These are phyloP conservation scores for Backusella parvicylindrica DNA, from an alignment of 192 early-diverging fungal genomes.

Conservation along the genomic window DNA sequence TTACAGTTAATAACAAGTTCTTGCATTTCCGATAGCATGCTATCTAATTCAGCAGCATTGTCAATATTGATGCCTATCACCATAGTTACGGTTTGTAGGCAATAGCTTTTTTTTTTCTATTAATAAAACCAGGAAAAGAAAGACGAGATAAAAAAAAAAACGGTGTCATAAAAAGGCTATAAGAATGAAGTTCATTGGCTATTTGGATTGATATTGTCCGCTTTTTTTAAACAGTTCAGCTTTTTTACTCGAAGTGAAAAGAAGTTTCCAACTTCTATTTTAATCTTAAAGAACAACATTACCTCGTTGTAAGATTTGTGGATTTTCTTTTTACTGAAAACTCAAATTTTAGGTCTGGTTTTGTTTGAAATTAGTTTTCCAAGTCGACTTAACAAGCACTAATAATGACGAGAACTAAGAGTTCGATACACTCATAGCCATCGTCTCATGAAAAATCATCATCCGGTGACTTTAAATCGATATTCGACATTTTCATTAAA, in stretches of 20 bases:
- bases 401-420: not conserved
- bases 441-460: not conserved
- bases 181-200: not conserved
- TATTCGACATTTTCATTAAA: not conserved
- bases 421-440: not conserved
- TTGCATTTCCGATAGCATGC: conserved; percentile 18
- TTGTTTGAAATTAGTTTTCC: not conserved
- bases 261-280: not conserved
- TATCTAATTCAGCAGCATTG: conserved; percentile 16
- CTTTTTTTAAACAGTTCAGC: not conserved
- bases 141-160: not conserved
- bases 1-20: conserved; percentile 9
- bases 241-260: not conserved
- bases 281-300: too few species aligned
- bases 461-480: not conserved
- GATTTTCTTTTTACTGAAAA: too few species aligned
- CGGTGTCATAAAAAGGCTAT: not conserved
- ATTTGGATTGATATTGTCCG: not conserved
- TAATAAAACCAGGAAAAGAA: not conserved
- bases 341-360: not conserved
- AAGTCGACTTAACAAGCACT: not conserved
- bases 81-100: conserved; percentile 1
- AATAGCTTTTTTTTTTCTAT: not conserved
- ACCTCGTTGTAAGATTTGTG: too few species aligned
- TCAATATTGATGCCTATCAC: not conserved